Percentiles rank a stretch among this genome's conserved stretches.
These are phyloP conservation scores for Aspergillus fijiensis DNA, from an alignment of 2,329 filamentous ascomycete genomes.

Conservation along the genomic window DNA sequence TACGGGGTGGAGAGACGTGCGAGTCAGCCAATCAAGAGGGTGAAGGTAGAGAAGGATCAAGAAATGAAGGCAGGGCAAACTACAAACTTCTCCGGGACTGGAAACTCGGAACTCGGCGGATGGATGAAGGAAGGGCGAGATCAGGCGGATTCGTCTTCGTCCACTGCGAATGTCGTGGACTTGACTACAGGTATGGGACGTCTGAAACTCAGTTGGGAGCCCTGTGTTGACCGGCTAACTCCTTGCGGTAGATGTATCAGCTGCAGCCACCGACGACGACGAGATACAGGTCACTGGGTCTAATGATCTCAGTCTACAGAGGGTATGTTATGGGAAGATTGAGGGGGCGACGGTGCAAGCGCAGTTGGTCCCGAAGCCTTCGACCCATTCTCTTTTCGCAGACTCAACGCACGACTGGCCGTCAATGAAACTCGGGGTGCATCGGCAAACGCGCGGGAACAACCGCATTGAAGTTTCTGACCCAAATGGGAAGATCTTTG, in stretches of 20 bases:
- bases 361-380: slow-evolving; percentile 67
- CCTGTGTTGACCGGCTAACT: slow-evolving; percentile 20
- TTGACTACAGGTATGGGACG: slow-evolving; percentile 39
- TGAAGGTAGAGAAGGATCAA: slow-evolving; percentile 54
- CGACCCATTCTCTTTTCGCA: slow-evolving; percentile 57
- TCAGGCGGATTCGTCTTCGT: slow-evolving; percentile 40
- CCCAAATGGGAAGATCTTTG: slow-evolving; percentile 69
- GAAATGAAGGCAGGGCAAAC: slow-evolving; percentile 44
- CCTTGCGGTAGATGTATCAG: slow-evolving; percentile 17
- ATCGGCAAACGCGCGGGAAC: slow-evolving; percentile 57
- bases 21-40: slow-evolving; percentile 62
- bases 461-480: slow-evolving; percentile 70
- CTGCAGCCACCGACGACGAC: slow-evolving; percentile 33
- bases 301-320: slow-evolving; percentile 62
- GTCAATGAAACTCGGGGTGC: slow-evolving; percentile 69
- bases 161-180: slow-evolving; percentile 53
- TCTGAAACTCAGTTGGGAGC: not conserved
- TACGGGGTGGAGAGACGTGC: slow-evolving; percentile 71
- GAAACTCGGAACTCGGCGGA: slow-evolving; percentile 60
- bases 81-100: slow-evolving; percentile 45
- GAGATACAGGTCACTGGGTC: slow-evolving; percentile 49
- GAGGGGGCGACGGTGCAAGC: slow-evolving; percentile 67
- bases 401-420: slow-evolving; percentile 63
- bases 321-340: slow-evolving; percentile 79
- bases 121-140: slow-evolving; percentile 64